Evolutionary conservation across 140 eudicot genomes (phyloP), one percentile per base, ranked within the genome.

Genomic region (Erigeron philadelphicus): DNA sequence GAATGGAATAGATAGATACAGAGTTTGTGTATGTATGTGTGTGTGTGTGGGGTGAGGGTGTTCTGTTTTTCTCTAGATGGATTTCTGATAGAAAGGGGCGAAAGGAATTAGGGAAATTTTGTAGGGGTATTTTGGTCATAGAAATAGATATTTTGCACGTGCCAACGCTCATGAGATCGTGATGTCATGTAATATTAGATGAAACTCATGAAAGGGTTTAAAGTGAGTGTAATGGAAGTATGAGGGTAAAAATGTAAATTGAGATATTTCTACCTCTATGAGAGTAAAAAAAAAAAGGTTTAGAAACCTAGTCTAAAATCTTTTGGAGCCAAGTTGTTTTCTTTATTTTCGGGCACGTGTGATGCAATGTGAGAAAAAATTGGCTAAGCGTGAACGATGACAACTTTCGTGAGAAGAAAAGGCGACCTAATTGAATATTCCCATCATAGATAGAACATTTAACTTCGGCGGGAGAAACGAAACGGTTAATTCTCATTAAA

Each of bases 61-160:
- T 19, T 70, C 35, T 49, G 61, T 23, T 45, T 56, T 45, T 77
- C 31, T 47, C 40, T 62, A 58, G 80, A 69, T 78, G 77, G 83
- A 71, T 31, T 31, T 31, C 5, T 64, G 83, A 79, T 74, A 74
- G 57, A 74, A 58, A 67, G 54, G 72, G 80, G 42, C 61, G 64
- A 54, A 56, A 15, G 61, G 19, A 56, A 56, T 56, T 78, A 72
- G 75, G 82, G 66, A 50, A 66, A 72, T 57, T 64, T 72, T 68
- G 44, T 53, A 16, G 59, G 75, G 80, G 75, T 61, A 43, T 6
- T 42, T 64, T 65, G 18, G 72, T 19, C 72, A 42, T 9, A 11
- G 4, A 0, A 2, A 8, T 41, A 17, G 35, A 18, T 1, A 5
- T 0, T 21, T 61, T 52, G 82, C 66, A 67, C 82, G 82, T 67